phyloP scores from a whole-genome alignment of 208 protist genomes.

The Leishmania amazonensis region DNA sequence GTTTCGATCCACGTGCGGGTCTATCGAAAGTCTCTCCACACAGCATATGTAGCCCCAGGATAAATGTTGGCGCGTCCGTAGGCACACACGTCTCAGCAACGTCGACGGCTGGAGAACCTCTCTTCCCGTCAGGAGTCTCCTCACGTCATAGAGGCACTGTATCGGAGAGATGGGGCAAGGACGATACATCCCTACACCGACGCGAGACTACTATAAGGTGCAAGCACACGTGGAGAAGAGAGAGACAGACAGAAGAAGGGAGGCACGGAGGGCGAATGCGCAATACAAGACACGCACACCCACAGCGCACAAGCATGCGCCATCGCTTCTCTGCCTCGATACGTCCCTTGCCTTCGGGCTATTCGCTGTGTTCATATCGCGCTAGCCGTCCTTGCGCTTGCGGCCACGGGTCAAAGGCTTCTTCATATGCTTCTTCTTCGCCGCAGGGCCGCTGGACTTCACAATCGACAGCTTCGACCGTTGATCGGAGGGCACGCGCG shows the following conservation, averaged over 20 bases:
- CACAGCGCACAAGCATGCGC: neutral
- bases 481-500: slow-evolving; percentile 88
- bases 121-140: neutral
- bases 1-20: neutral
- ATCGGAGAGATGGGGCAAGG: too few relatives aligned
- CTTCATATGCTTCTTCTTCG: slow-evolving; percentile 80
- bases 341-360: neutral
- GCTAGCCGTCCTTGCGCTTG: slow-evolving; percentile 39
- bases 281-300: neutral
- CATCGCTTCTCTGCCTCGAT: neutral
- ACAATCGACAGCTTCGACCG: slow-evolving; percentile 85
- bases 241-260: neutral
- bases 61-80: neutral
- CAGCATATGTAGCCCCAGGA: neutral
- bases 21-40: neutral
- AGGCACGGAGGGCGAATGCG: too few relatives aligned
- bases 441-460: slow-evolving; percentile 43
- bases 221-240: neutral
- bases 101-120: neutral
- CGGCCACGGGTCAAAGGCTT: slow-evolving; percentile 89
- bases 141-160: neutral
- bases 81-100: too few relatives aligned
- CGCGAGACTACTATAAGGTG: neutral
- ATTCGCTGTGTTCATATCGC: neutral
- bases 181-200: neutral